Conservation (phyloP, 495 filamentous ascomycete species). For the Podospora anserina region DNA sequence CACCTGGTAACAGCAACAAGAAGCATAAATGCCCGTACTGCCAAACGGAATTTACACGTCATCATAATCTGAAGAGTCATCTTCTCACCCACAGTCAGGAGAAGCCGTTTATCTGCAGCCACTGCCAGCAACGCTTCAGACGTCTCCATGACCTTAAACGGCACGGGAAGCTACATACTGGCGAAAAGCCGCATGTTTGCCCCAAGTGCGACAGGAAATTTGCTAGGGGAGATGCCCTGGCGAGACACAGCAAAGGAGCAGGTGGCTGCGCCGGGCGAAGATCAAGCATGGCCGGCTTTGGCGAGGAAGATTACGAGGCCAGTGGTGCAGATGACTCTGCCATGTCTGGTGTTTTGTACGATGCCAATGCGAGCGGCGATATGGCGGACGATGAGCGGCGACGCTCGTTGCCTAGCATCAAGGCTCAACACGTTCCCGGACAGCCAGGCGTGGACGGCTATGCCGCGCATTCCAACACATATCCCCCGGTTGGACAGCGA, state of each 20-base stretch:
- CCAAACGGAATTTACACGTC: conserved; percentile 91
- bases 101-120: conserved; percentile 90
- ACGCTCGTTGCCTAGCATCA: conserved; percentile 64
- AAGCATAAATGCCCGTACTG: conserved; percentile 97
- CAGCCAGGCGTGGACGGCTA: conserved; percentile 44
- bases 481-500: conserved; percentile 64
- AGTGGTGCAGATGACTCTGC: conserved; percentile 60
- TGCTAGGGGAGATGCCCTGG: conserved; percentile 90
- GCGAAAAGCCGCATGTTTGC: conserved; percentile 91
- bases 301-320: conserved; percentile 68
- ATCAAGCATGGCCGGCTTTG: conserved; percentile 82
- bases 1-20: conserved; percentile 64
- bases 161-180: conserved; percentile 93
- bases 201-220: conserved; percentile 91
- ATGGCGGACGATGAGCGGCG: conserved; percentile 52
- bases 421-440: conserved; percentile 61
- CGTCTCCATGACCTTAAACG: conserved; percentile 93
- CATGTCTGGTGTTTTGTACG: conserved; percentile 77
- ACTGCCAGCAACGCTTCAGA: conserved; percentile 85
- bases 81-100: conserved; percentile 97
- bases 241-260: conserved; percentile 91
- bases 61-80: conserved; percentile 99
- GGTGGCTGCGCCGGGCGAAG: conserved; percentile 91
- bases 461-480: conserved; percentile 59
- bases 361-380: conserved; percentile 51